A percentile compares a stretch with the other conserved stretches of the same genome.
Conservation (phyloP, 2,329 filamentous ascomycete species). For the Neofusicoccum umdonicola region DNA sequence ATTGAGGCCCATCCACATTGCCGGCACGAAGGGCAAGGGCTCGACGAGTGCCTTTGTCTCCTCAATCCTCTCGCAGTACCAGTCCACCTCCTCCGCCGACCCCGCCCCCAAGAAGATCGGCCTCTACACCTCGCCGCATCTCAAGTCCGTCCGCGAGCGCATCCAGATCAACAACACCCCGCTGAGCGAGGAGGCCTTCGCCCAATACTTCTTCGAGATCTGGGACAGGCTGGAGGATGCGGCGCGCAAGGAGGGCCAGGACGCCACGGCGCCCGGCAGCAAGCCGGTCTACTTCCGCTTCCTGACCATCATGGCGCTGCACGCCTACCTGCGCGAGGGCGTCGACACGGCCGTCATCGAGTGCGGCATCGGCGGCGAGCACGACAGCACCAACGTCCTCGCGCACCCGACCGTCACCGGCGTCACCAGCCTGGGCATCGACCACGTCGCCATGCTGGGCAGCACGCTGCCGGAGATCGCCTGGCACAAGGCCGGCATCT, state of each 20-base stretch:
- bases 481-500: slow-evolving; percentile 90
- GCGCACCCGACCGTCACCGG: slow-evolving; percentile 67
- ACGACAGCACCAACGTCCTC: slow-evolving; percentile 88
- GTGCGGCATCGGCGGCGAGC: slow-evolving; percentile 91
- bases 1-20: slow-evolving; percentile 73
- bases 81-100: slow-evolving; percentile 35
- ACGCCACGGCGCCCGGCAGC: slow-evolving; percentile 50
- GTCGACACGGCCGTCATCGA: slow-evolving; percentile 81
- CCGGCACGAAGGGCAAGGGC: slow-evolving; percentile 93
- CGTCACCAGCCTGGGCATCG: slow-evolving; percentile 78
- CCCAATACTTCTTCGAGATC: slow-evolving; percentile 76
- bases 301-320: slow-evolving; percentile 83
- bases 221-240: slow-evolving; percentile 68
- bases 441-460: slow-evolving; percentile 80
- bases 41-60: slow-evolving; percentile 83
- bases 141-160: slow-evolving; percentile 78
- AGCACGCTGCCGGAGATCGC: slow-evolving; percentile 76
- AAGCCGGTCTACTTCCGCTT: slow-evolving; percentile 94
- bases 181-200: slow-evolving; percentile 66
- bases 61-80: slow-evolving; percentile 68
- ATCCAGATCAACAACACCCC: slow-evolving; percentile 76
- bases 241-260: slow-evolving; percentile 49
- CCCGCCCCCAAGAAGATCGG: slow-evolving; percentile 59
- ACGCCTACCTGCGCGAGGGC: slow-evolving; percentile 73
- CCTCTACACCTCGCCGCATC: slow-evolving; percentile 82